These are phyloP conservation scores for Pseudogymnoascus sp. DNA, from an alignment of 2,329 filamentous ascomycete genomes.

Conservation along the genomic window DNA sequence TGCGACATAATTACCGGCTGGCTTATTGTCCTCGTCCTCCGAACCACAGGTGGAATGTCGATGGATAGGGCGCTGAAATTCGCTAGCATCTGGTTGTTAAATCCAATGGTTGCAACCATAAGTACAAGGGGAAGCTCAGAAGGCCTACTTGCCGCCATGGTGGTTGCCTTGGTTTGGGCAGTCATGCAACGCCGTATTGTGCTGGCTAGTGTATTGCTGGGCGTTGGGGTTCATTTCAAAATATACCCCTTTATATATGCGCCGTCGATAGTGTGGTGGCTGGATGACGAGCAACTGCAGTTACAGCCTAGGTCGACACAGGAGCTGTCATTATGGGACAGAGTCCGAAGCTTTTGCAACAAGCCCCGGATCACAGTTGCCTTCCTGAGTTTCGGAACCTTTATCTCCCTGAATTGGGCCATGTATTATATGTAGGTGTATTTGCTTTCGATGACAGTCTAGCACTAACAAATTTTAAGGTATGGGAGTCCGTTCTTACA, in stretches of 20 bases:
- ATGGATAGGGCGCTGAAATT: constrained; percentile 57
- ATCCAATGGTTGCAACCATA: constrained; percentile 97
- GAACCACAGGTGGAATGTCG: constrained; percentile 28
- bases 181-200: constrained; percentile 52
- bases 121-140: constrained; percentile 92
- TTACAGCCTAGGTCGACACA: constrained; percentile 12
- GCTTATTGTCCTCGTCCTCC: constrained; percentile 54
- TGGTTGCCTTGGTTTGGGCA: constrained; percentile 76
- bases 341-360: constrained; percentile 40
- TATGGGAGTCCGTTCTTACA: constrained; percentile 75
- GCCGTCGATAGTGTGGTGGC: constrained; percentile 70
- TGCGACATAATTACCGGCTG: constrained; percentile 80
- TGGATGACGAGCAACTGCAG: constrained; percentile 45
- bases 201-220: constrained; percentile 67
- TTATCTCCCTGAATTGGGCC: constrained; percentile 59
- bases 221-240: constrained; percentile 89
- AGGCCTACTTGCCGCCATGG: constrained; percentile 76
- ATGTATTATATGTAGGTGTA: constrained; percentile 68
- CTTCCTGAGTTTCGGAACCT: constrained; percentile 60
- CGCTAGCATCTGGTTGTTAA: constrained; percentile 84
- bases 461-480: constrained; percentile 31
- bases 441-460: not conserved
- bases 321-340: constrained; percentile 24
- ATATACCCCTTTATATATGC: constrained; percentile 98
- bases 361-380: constrained; percentile 48